Evolutionary conservation across 2,329 filamentous ascomycete species (phyloP).

Genomic region (Diaporthe citri): DNA sequence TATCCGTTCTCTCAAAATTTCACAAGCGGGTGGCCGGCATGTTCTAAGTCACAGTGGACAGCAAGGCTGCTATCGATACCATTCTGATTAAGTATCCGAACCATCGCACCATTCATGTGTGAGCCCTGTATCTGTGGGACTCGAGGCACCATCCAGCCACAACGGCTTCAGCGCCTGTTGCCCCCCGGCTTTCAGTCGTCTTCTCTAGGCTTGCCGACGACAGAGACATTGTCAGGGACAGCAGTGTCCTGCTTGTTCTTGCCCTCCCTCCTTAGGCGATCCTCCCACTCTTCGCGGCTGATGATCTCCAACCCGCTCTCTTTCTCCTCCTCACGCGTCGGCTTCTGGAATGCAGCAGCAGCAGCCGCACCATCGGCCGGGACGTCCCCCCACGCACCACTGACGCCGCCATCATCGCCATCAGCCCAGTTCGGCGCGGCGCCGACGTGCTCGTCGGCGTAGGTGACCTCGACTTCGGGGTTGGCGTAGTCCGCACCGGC

Average conservation of each 20-base stretch:
- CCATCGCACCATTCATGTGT: not conserved
- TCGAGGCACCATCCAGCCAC: not conserved
- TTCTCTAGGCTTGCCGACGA: not conserved
- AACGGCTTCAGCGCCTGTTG: not conserved
- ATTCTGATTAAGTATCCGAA: not conserved
- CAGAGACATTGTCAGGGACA: not conserved
- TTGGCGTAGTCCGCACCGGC: conserved; percentile 54
- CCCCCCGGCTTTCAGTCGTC: not conserved
- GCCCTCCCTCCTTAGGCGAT: conserved; percentile 45
- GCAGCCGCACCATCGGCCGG: not conserved
- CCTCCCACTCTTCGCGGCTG: conserved; percentile 47
- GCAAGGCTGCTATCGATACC: not conserved
- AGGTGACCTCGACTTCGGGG: conserved; percentile 50
- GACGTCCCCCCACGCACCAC: not conserved
- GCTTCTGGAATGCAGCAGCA: not conserved
- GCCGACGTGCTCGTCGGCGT: conserved; percentile 48
- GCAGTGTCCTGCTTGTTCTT: conserved; percentile 37
- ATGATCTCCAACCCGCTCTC: conserved; percentile 39
- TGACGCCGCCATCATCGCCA: not conserved
- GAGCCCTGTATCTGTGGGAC: no score
- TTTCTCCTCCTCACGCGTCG: conserved; percentile 1
- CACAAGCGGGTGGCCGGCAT: not conserved
- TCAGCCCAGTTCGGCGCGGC: conserved; percentile 27
- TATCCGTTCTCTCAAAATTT: no score
- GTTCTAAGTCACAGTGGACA: not conserved